These are phyloP conservation scores for Pseudofabraea citricarpa DNA, from an alignment of 2,329 filamentous ascomycete genomes.

Conservation along the genomic window DNA sequence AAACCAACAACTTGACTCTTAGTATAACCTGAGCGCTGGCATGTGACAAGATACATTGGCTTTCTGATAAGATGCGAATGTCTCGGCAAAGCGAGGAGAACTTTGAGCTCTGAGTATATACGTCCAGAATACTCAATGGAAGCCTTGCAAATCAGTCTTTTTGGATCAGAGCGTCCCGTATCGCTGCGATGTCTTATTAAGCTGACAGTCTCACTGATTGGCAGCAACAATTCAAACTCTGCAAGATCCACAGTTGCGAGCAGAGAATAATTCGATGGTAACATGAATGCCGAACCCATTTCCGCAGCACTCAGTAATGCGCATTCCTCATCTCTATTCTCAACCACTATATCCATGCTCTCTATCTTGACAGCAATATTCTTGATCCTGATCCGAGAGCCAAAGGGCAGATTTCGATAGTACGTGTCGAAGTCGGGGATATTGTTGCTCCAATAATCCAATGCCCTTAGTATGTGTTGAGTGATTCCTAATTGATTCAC, in stretches of 20 bases:
- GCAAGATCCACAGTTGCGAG: conserved; percentile 38
- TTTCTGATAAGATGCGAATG: conserved; percentile 47
- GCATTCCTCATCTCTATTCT: conserved; percentile 46
- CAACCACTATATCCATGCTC: conserved; percentile 41
- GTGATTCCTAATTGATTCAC: conserved; percentile 48
- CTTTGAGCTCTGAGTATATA: conserved; percentile 55
- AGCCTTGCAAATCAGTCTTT: conserved; percentile 51
- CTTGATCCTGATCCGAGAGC: conserved; percentile 50
- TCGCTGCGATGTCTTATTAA: conserved; percentile 38
- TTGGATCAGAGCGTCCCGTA: conserved; percentile 26
- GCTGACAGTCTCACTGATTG: conserved; percentile 56
- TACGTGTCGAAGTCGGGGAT: conserved; percentile 17
- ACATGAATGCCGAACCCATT: conserved; percentile 41
- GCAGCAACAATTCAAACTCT: conserved; percentile 42
- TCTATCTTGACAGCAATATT: conserved; percentile 43
- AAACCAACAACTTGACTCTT: conserved; percentile 53
- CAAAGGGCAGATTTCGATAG: conserved; percentile 46
- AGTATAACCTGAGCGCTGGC: conserved; percentile 48
- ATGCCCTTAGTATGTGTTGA: conserved; percentile 47
- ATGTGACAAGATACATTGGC: conserved; percentile 50
- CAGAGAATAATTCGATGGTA: conserved; percentile 13
- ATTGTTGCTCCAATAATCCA: conserved; percentile 46
- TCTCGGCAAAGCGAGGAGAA: conserved; percentile 44
- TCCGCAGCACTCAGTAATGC: conserved; percentile 41
- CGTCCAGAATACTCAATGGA: conserved; percentile 54